phyloP scores from a whole-genome alignment of 1,284 basidiomycete genomes.

The Xerocomus amazonicus region DNA sequence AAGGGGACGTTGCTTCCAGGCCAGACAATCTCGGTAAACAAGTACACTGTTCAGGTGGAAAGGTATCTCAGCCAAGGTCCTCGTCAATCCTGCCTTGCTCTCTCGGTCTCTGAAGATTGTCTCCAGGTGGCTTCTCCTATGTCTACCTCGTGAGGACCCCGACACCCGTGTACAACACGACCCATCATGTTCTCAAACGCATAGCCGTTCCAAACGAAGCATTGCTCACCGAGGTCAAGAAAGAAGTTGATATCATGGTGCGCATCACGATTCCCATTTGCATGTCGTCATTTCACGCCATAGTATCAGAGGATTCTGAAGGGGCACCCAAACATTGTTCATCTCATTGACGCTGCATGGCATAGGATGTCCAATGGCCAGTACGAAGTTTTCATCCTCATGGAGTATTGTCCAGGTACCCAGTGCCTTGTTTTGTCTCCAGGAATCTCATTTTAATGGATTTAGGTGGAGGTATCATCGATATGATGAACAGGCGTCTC shows the following conservation, averaged over 20 bases:
- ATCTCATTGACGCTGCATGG: conserved; percentile 93
- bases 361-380: conserved; percentile 76
- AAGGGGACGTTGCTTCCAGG: conserved; percentile 75
- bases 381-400: conserved; percentile 97
- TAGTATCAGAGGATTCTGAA: conserved; percentile 70
- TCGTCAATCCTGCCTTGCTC: conserved; percentile 6
- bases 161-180: conserved; percentile 81
- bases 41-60: conserved; percentile 79
- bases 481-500: conserved; percentile 97
- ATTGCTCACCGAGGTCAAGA: conserved; percentile 92
- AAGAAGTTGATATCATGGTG: conserved; percentile 99
- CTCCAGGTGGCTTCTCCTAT: conserved; percentile 93
- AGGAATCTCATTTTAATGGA: conserved; percentile 8
- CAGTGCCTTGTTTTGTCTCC: conserved; percentile 14
- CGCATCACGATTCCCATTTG: conserved; percentile 33
- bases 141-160: conserved; percentile 94
- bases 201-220: conserved; percentile 91
- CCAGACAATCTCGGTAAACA: conserved; percentile 88
- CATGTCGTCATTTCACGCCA: conserved; percentile 19
- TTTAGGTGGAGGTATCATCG: conserved; percentile 94
- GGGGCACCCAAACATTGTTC: conserved; percentile 90
- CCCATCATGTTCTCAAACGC: conserved; percentile 96
- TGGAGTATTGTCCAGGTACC: conserved; percentile 88
- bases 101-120: conserved; percentile 8
- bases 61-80: conserved; percentile 91